Evolutionary conservation across 139 green algal genomes (phyloP), one percentile per base, ranked within the genome.

Genomic region (Micractinium sp.): DNA sequence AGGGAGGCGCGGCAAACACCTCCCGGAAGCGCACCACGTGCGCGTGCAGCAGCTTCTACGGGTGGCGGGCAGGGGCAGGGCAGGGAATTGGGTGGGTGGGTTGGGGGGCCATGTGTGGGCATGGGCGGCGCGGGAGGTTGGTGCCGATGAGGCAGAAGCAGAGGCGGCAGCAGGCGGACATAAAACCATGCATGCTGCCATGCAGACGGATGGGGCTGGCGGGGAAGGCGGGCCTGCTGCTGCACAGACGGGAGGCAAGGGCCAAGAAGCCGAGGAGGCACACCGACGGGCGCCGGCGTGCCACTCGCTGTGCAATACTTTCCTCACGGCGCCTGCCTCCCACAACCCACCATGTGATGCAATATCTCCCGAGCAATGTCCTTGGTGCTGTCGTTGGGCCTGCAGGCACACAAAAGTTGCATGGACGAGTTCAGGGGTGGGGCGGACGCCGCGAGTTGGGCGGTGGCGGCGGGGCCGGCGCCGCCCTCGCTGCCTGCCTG

Each of bases 1-100:
- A 84, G 41, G 78, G 78, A 47, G 41, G 41, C 19, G 78, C 78
- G 0, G 78, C 78, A 84, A 84, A 84, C 23, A 20, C n/a, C 78
- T 84, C 78, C 23, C 33, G n/a, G 78, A 84, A 84, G 25, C 78
- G 78, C 27, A 84, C 78, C 78, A 84, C 78, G 78, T 84, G 78
- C 14, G 78, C 78, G 47, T 84, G 78, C 78, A 84, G 78, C 78
- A 84, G 78, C 41, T 67, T 66, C 78, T 84, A 39, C 25, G 27
- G 22, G 39, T 12, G 27, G 73, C 73, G n/a, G 73, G 31, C 20
- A 33, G 67, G 67, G 67, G 23, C 67, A n/a, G n/a, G n/a, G n/a
- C n/a, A n/a, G n/a, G n/a, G n/a, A n/a, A n/a, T n/a, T n/a, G n/a
- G 23, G 67, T 22, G 23, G 67, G 27, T 75, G 67, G 67, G 27